Evolutionary conservation across 2,329 filamentous ascomycete genomes (phyloP), one percentile per base, ranked within the genome.

Genomic region (Xylaria digitata): DNA sequence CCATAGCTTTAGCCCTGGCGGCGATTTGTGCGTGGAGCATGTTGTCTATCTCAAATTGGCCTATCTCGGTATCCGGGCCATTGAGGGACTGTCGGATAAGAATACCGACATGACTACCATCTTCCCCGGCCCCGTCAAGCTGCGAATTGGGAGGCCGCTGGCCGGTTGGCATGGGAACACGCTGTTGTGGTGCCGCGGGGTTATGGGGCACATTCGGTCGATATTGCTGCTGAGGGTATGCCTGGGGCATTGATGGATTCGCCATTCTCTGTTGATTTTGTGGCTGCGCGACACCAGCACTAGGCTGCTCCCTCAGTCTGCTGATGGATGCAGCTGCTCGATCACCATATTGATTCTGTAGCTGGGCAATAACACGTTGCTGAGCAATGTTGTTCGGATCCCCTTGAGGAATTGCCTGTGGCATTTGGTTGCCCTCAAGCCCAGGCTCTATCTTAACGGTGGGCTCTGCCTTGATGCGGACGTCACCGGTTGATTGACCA

Each of bases 61-160:
- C 87, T 81, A 85, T 85, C 80, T 84, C 86, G 34, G 80, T 81
- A 54, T 83, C 81, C 69, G 86, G 83, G 6, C 87, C 88, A 43
- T 84, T 79, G 3, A 84, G 82, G 64, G 84, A 82, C 49, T 85
- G 83, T 69, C 85, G 84, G 74, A 90, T 82, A 49, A 93, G 80
- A 46, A 92, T 81, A 8, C 86, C 87, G 64, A 86, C 80, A 43
- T 87, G 86, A 48, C 87, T 79, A 3, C 85, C 84, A 63, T 85
- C 85, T 69, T 89, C 90, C 54, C 79, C 83, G 37, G 91, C 82
- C 57, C 94, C 95, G 76, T 98, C 95, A 15, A 90, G 90, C 78
- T 97, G 92, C 26, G 89, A 80, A 30, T 77, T 72, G 8, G 77
- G 72, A 7, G 81, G 79, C 52, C 80, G 78, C 69, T 75, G 84